These are phyloP conservation scores for Globisporangium lucens DNA, from an alignment of 352 stramenopile genomes.

Conservation along the genomic window DNA sequence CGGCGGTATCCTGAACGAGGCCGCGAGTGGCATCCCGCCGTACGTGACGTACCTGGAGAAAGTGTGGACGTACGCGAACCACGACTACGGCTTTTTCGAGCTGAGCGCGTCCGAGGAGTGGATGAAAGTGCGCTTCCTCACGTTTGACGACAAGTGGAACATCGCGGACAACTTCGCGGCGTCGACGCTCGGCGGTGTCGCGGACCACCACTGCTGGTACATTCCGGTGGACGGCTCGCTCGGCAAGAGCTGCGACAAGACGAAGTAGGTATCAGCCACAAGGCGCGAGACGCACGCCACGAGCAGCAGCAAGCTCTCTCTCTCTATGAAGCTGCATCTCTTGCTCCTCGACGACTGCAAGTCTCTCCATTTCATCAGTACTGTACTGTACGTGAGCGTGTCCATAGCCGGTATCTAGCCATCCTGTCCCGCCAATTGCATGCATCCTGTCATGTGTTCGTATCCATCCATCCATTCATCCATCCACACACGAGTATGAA, in stretches of 20 bases:
- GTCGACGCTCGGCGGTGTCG: constrained; percentile 49
- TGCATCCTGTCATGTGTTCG: not conserved
- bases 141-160: constrained; percentile 57
- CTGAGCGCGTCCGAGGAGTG: constrained; percentile 59
- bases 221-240: constrained; percentile 39
- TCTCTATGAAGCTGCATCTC: not conserved
- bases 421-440: not conserved
- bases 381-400: not conserved
- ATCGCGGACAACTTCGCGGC: constrained; percentile 50
- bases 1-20: constrained; percentile 78
- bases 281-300: not conserved
- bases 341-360: not conserved
- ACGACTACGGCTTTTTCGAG: constrained; percentile 75
- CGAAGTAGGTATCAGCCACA: not conserved
- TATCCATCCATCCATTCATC: not conserved
- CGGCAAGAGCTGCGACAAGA: constrained; percentile 26
- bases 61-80: constrained; percentile 58
- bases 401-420: not conserved
- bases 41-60: constrained; percentile 47
- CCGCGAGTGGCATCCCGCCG: constrained; percentile 61
- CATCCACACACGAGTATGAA: not conserved
- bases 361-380: not conserved
- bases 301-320: not conserved
- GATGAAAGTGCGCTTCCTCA: constrained; percentile 71
- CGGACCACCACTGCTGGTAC: constrained; percentile 77